Evolutionary conservation across 495 filamentous ascomycete species (phyloP), one percentile per base, ranked within the genome.

Genomic region (Xylaria venustula): DNA sequence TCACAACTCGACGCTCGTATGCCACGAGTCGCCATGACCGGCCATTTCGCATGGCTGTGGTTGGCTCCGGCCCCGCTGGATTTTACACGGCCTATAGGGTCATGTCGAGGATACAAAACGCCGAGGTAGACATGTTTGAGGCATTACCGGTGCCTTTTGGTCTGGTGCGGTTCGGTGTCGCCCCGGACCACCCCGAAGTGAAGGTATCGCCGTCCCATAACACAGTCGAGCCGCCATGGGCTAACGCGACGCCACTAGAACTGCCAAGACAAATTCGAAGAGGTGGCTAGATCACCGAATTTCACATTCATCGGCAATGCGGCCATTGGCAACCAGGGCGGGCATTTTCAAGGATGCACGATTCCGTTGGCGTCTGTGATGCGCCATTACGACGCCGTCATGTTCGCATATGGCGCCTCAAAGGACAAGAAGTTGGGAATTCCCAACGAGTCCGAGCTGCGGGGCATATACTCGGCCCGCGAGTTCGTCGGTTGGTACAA

Each of bases 401-500:
- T 98, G 1, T 96, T 98, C 71, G 87, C 94, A 15, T 98, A 97
- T 65, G 94, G 94, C 20, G 92, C 95, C 0, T 87, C 90, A 1
- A 82, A 90, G 70, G 94, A 98, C 73, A 84, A 86, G 58, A 83
- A 77, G 11, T 79, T 98, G 0, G 85, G 83, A 0, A 90, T 98
- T 42, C 87, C 88, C 0, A 91, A 93, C n/a, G 94, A 98, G 67
- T 77, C 87, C 9, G 73, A 72, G 14, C 64, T 90, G 34, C 77
- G 78, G 11, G 90, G 91, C 41, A 86, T 98, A 36, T 88, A 91
- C 74, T 96, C 92, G 15, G 94, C 94, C 3, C 84, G 94, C 7
- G 89, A 91, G 50, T 98, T 98, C 73, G 95, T 98, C 6, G 94
- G 93, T 15, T 98, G 94, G 94, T 98, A 98, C 74, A 98, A 98